phyloP scores from a whole-genome alignment of 2,329 filamentous ascomycete species.

The Penicillium sp. region DNA sequence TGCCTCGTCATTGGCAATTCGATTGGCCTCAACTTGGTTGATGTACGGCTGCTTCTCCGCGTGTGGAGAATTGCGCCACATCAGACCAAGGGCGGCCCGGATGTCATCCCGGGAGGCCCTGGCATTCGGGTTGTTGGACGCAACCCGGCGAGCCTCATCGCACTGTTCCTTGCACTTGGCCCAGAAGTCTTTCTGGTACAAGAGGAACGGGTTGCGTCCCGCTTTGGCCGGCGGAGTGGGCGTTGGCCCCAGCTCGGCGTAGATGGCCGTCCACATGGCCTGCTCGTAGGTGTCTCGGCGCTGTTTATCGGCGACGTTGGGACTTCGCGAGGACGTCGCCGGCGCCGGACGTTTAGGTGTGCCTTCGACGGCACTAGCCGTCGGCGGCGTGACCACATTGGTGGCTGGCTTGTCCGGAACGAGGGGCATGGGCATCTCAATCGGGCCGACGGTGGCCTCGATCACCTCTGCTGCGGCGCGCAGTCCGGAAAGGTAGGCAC shows the following conservation, averaged over 20 bases:
- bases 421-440: conserved; percentile 73
- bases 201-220: conserved; percentile 80
- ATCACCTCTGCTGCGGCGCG: conserved; percentile 86
- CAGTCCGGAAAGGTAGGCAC: conserved; percentile 90
- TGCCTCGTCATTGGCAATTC: conserved; percentile 65
- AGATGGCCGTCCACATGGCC: conserved; percentile 58
- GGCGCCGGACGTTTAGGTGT: conserved; percentile 27
- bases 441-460: conserved; percentile 76
- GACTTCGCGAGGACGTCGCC: conserved; percentile 9
- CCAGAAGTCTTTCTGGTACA: conserved; percentile 81
- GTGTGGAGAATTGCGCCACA: conserved; percentile 79
- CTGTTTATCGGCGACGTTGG: conserved; percentile 23
- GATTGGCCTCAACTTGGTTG: conserved; percentile 70
- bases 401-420: conserved; percentile 61
- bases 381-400: conserved; percentile 30
- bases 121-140: conserved; percentile 65
- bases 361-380: conserved; percentile 8
- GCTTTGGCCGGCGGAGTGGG: conserved; percentile 72
- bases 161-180: conserved; percentile 63
- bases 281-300: conserved; percentile 57
- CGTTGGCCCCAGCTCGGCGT: conserved; percentile 69
- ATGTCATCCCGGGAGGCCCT: conserved; percentile 73
- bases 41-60: conserved; percentile 77
- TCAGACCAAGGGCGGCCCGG: conserved; percentile 78
- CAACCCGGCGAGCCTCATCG: conserved; percentile 66